Evolutionary conservation across 2,329 filamentous ascomycete genomes (phyloP), one percentile per base, ranked within the genome.

Genomic region (Nakataea oryzae): DNA sequence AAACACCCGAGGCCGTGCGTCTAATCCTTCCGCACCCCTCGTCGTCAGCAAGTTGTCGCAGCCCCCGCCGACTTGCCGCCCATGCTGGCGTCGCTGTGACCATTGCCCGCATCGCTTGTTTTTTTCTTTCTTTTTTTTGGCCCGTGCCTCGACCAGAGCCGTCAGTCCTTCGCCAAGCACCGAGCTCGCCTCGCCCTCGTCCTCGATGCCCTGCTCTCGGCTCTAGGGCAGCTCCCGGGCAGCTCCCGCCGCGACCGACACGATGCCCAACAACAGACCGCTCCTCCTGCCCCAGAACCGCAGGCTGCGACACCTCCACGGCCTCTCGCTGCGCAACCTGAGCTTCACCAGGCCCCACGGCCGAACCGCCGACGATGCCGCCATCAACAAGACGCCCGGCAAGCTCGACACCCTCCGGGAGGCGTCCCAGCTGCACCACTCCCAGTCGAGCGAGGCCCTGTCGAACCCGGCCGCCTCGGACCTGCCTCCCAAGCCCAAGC

Each of bases 321-420:
- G 91, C 67, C 85, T 97, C 68, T 93, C 90, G 62, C 78, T 97
- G 60, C 90, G 93, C 63, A 97, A 97, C 73, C 79, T 97, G 56
- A 86, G 86, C 65, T 86, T 96, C 67, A 79, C 78, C 28, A 79
- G 78, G 65, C 77, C 79, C 63, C 77, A 78, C 66, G 77, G 76
- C 69, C 77, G 81, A 73, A 88, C 90, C 54, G 87, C 89, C 69
- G 90, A 93, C 75, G 93, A 96, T 74, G 88, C 86, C 34, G 82
- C 88, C 41, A 84, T 91, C 34, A 87, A 87, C 66, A 86, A 86
- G 67, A 86, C 86, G 14, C 84, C 88, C 0, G 83, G 82, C 50
- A 95, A 91, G 76, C 78, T 87, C 72, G 71, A 76, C 69, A 61
- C 75, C 81, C 68, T 84, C 21, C 77, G 75, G 60, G 79, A 81